A percentile compares a stretch with the other conserved stretches of the same genome.
Evolutionary conservation across 768 basidiomycete genomes (phyloP).

Genomic region (Tylopilus plumbeoviolaceoides): DNA sequence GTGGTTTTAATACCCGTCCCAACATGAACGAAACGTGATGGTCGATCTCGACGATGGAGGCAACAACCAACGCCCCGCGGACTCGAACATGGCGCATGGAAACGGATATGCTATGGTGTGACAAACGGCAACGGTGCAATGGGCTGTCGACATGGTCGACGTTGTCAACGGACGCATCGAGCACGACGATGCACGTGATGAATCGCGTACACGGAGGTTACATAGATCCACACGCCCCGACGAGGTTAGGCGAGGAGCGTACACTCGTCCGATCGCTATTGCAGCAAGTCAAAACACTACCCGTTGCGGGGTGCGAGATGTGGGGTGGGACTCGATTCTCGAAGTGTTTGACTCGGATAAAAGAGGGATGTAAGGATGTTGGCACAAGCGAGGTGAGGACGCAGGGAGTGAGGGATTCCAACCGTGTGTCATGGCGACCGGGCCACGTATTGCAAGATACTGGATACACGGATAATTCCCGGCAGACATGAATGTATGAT

Average conservation of each 20-base stretch:
- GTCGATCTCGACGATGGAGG: background rate
- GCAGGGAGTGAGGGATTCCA: background rate
- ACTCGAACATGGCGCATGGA: background rate
- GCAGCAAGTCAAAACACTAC: background rate
- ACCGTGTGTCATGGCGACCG: conserved; percentile 2
- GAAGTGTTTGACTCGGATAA: background rate
- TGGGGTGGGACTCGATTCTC: background rate
- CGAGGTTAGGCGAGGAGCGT: background rate
- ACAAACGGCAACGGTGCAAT: background rate
- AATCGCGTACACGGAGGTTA: background rate
- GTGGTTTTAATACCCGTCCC: conserved; percentile 4
- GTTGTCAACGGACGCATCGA: background rate
- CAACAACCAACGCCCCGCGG: background rate
- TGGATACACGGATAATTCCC: background rate
- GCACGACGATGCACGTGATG: background rate
- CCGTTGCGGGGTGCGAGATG: background rate
- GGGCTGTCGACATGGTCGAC: background rate
- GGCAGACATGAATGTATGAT: background rate
- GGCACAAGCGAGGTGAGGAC: background rate
- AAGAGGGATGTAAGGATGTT: background rate
- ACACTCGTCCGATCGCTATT: background rate
- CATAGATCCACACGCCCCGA: background rate
- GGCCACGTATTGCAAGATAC: background rate
- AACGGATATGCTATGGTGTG: background rate
- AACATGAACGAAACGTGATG: background rate